These are phyloP conservation scores for Polyplosphaeria fusca DNA, from an alignment of 495 filamentous ascomycete genomes.

Conservation along the genomic window DNA sequence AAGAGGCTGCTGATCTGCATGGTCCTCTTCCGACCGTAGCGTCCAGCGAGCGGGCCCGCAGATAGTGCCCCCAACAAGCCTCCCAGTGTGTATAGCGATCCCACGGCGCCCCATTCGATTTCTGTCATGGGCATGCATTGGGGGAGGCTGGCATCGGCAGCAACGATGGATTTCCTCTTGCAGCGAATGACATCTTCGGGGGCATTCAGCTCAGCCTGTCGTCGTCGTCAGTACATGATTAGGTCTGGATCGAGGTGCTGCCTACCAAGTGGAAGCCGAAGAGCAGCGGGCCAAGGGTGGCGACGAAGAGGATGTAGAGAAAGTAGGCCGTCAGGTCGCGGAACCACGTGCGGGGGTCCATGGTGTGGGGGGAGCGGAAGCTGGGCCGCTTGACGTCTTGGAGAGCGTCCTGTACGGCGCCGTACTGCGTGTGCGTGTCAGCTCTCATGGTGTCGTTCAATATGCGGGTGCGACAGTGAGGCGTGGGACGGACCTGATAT, in stretches of 20 bases:
- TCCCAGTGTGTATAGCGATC: conserved; percentile 87
- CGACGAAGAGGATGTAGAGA: conserved; percentile 40
- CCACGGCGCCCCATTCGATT: conserved; percentile 73
- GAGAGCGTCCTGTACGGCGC: conserved; percentile 4
- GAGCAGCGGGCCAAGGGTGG: conserved; percentile 71
- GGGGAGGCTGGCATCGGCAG: conserved; percentile 47
- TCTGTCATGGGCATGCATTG: conserved; percentile 82
- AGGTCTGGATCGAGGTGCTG: no score
- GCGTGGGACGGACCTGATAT: neutral
- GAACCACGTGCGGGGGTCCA: conserved; percentile 38
- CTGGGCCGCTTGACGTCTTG: conserved; percentile 18
- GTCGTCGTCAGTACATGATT: no score
- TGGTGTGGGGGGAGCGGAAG: conserved; percentile 27
- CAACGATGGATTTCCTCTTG: conserved; percentile 55
- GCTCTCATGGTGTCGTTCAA: neutral
- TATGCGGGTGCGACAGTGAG: neutral
- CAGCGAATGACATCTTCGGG: conserved; percentile 87
- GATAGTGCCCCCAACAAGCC: conserved; percentile 78
- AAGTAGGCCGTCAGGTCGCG: conserved; percentile 42
- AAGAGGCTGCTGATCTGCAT: conserved; percentile 72
- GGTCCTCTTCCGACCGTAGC: conserved; percentile 66
- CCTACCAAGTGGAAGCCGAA: conserved; percentile 91
- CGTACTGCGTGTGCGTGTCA: conserved; percentile 26
- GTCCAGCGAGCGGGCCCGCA: conserved; percentile 68
- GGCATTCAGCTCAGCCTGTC: conserved; percentile 88